These are phyloP conservation scores for Rhizopus microsporus DNA, from an alignment of 371 early-diverging fungal genomes.

Conservation along the genomic window DNA sequence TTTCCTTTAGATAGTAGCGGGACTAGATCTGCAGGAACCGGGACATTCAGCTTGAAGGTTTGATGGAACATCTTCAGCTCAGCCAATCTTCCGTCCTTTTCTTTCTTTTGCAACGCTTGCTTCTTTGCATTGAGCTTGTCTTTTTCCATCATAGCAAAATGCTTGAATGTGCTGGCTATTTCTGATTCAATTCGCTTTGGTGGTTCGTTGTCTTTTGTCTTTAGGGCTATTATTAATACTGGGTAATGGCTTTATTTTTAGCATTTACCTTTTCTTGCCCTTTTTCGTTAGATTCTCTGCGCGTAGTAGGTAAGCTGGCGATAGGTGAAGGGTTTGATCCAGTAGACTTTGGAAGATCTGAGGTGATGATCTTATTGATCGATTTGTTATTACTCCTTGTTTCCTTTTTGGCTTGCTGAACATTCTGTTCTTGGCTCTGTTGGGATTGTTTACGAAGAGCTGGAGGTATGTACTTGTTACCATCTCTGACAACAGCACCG, in stretches of 20 bases:
- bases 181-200: slow-evolving; percentile 53
- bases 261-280: slow-evolving; percentile 21
- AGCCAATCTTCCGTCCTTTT: slow-evolving; percentile 75
- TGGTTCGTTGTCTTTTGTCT: slow-evolving; percentile 2
- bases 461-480: slow-evolving; percentile 84
- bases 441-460: slow-evolving; percentile 61
- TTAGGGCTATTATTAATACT: no score
- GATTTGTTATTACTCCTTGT: slow-evolving; percentile 16
- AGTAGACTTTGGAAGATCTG: slow-evolving; percentile 31
- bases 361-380: slow-evolving; percentile 37
- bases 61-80: slow-evolving; percentile 81
- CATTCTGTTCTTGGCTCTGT: slow-evolving; percentile 14
- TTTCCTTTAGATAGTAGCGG: slow-evolving; percentile 67
- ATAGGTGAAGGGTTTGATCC: slow-evolving; percentile 36
- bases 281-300: slow-evolving; percentile 26
- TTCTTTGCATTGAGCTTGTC: slow-evolving; percentile 79
- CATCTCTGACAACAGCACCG: slow-evolving; percentile 75
- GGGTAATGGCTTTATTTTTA: not conserved
- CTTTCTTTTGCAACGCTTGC: slow-evolving; percentile 70
- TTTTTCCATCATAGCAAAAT: slow-evolving; percentile 77
- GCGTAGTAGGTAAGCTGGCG: slow-evolving; percentile 29
- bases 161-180: slow-evolving; percentile 62
- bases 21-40: slow-evolving; percentile 76
- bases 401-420: slow-evolving; percentile 11
- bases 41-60: slow-evolving; percentile 72